Percentiles rank a stretch among this genome's conserved stretches.
phyloP scores from a whole-genome alignment of 768 basidiomycete genomes.

The Auricularia auricula-judae region DNA sequence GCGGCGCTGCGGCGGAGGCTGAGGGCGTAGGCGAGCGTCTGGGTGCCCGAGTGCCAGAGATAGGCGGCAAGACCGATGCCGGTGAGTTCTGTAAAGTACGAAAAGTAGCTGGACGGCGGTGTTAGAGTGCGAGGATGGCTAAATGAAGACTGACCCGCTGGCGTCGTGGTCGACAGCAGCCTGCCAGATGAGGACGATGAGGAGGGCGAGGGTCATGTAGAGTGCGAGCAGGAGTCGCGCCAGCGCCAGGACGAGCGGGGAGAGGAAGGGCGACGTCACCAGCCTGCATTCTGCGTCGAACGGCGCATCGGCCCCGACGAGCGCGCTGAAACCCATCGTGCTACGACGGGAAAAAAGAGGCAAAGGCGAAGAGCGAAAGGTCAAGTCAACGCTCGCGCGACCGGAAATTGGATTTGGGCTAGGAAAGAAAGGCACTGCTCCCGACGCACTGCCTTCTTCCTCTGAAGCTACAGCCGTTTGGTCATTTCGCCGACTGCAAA shows the following conservation, averaged over 20 bases:
- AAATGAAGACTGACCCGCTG: conserved; percentile 18
- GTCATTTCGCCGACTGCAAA: no score
- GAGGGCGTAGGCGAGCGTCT: conserved; percentile 35
- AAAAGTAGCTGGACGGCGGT: conserved; percentile 35
- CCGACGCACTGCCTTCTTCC: no score
- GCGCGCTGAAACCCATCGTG: background rate
- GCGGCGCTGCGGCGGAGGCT: conserved; percentile 9
- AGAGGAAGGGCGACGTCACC: conserved; percentile 41
- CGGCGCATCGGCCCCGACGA: conserved; percentile 25
- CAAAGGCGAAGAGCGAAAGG: background rate
- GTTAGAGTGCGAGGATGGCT: background rate
- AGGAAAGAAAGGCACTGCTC: background rate
- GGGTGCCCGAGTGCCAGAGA: conserved; percentile 46
- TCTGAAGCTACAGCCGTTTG: no score
- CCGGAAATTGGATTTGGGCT: background rate
- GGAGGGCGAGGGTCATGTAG: conserved; percentile 34
- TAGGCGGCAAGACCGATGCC: conserved; percentile 54
- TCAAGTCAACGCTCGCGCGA: background rate
- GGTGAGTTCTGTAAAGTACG: conserved; percentile 54
- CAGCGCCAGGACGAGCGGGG: conserved; percentile 31
- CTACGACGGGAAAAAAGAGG: background rate
- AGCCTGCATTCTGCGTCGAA: conserved; percentile 30
- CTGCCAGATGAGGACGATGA: conserved; percentile 29
- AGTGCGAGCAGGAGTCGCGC: conserved; percentile 38
- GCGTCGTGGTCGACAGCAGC: conserved; percentile 19